Base-by-base conservation (phyloP, 75 land plant species). In the Sequoia sempervirens region DNA sequence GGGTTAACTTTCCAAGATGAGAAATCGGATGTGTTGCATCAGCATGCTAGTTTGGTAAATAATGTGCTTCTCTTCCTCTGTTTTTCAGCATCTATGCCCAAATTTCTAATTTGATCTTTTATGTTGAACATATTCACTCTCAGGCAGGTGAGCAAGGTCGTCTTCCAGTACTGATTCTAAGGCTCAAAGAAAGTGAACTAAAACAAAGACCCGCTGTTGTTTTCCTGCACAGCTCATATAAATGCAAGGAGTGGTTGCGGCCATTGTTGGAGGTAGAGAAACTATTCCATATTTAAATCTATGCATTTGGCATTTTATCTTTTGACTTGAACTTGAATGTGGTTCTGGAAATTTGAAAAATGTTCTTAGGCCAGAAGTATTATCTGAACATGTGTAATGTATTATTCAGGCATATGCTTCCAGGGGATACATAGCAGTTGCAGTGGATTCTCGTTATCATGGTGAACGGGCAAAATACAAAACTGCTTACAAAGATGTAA, bases 391-490 rank as follows among this genome's bases (percentile, higher is more conserved):
- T 52, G 47, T 52, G 53, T 26, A 78, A 38, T 56, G 13, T 85
- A 40, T 81, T 86, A 28, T 83, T 79, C 87, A 96, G 99, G 95
- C 93, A 53, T 96, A 95, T 90, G 99, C 99, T 85, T 92, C 98
- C 82, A 83, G 92, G 73, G 98, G 94, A 52, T 97, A 94, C 80
- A 72, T 95, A 15, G 86, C 96, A 41, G 85, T 95, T 58, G 92
- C 91, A 41, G 89, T 97, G 70, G 99, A 97, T 90, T 91, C 94
- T 58, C 96, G 99, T 28, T 89, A 97, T 80, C 99, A 97, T 88
- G 99, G 99, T 66, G 99, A 95, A 83, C 84, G 99, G 36, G 99
- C 96, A 26, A 84, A 28, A 15, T 83, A 20, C 54, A 37, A 30
- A 14, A 90, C 92, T 66, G 88, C 93, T 13, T 96, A 96, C 81